A percentile compares a stretch with the other conserved stretches of the same genome.
Evolutionary conservation across 2,329 filamentous ascomycete genomes (phyloP).

Genomic region (Penicillium sp.): DNA sequence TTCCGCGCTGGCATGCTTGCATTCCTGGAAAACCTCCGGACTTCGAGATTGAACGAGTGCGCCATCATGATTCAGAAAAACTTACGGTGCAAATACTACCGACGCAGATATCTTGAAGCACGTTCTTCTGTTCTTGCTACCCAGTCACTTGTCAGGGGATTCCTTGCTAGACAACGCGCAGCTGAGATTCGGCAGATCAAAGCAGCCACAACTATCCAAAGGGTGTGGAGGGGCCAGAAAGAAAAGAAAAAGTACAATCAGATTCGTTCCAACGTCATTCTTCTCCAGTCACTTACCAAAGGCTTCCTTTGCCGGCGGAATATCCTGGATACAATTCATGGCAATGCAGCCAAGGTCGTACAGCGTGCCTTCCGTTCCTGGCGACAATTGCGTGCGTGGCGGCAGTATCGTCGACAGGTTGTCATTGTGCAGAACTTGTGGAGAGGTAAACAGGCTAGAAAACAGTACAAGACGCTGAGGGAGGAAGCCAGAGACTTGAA

Average conservation of each 20-base stretch:
- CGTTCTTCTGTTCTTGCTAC: slow-evolving; percentile 78
- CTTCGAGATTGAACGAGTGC: slow-evolving; percentile 86
- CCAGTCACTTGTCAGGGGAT: slow-evolving; percentile 78
- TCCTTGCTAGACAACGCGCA: slow-evolving; percentile 75
- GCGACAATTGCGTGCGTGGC: slow-evolving; percentile 78
- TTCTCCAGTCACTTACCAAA: slow-evolving; percentile 88
- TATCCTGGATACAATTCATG: slow-evolving; percentile 91
- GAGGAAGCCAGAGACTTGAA: slow-evolving; percentile 98
- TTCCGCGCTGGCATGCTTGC: slow-evolving; percentile 99
- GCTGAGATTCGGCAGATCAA: slow-evolving; percentile 82
- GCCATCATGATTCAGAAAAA: slow-evolving; percentile 99
- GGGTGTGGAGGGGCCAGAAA: slow-evolving; percentile 91
- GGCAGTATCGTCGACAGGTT: slow-evolving; percentile 86
- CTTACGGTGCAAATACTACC: slow-evolving; percentile 91
- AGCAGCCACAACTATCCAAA: slow-evolving; percentile 92
- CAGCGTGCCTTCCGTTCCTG: slow-evolving; percentile 89
- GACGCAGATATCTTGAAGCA: slow-evolving; percentile 86
- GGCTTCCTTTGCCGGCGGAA: slow-evolving; percentile 88
- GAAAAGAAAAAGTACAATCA: slow-evolving; percentile 79
- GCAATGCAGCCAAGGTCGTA: slow-evolving; percentile 88
- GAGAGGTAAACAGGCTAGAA: slow-evolving; percentile 81
- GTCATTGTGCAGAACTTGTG: slow-evolving; percentile 90
- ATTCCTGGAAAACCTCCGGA: slow-evolving; percentile 92
- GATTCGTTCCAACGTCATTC: slow-evolving; percentile 81
- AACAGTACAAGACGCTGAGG: slow-evolving; percentile 85